These are phyloP conservation scores for Volvox reticuliferus DNA, from an alignment of 139 green algal genomes.

Conservation along the genomic window DNA sequence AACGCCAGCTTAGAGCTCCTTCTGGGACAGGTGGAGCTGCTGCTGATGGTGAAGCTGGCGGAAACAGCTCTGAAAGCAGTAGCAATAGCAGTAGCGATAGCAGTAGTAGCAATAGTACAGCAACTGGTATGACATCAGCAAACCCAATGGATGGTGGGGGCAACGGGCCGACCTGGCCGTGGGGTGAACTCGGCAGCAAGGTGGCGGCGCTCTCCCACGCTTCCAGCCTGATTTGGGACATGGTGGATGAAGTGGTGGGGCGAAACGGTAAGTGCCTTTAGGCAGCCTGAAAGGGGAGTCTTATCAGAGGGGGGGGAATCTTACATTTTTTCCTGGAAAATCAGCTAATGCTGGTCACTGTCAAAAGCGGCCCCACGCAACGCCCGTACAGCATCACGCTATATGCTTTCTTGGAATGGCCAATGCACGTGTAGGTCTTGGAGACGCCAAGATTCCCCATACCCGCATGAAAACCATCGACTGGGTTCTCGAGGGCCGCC, in stretches of 20 bases:
- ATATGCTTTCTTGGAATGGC: background rate
- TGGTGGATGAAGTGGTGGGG: constrained; percentile 4
- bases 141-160: background rate
- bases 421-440: background rate
- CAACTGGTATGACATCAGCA: background rate
- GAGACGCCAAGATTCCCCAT: background rate
- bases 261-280: background rate
- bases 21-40: background rate
- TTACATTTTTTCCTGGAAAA: background rate
- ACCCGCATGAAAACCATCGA: constrained; percentile 16
- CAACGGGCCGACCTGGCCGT: too few species aligned
- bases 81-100: background rate
- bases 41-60: background rate
- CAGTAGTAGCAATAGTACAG: background rate
- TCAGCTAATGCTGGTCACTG: too few species aligned
- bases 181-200: background rate
- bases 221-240: constrained; percentile 21
- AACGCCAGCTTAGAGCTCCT: background rate
- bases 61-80: background rate
- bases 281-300: background rate
- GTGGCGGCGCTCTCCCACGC: background rate
- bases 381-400: background rate
- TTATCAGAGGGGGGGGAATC: background rate
- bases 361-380: background rate
- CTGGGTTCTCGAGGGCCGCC: constrained; percentile 55